Conservation (phyloP, 768 basidiomycete species). For the Tylopilus balloui region DNA sequence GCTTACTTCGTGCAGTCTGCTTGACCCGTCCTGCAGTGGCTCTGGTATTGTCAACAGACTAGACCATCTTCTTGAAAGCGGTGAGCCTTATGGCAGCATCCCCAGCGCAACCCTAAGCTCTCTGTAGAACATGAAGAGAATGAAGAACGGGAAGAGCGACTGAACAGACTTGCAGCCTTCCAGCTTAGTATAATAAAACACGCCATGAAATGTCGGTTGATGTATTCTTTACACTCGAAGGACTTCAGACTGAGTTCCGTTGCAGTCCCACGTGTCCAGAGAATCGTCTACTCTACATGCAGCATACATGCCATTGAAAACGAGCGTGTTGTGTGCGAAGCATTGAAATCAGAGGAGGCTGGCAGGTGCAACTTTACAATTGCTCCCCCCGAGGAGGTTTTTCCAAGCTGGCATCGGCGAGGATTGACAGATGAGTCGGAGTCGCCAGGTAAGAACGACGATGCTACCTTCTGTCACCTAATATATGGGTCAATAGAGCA, state of each 20-base stretch:
- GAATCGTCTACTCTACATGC: constrained; percentile 98
- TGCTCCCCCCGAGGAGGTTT: constrained; percentile 59
- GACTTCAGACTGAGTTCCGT: constrained; percentile 6
- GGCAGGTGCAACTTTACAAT: constrained; percentile 55
- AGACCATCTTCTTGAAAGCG: constrained; percentile 75
- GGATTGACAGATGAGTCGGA: constrained; percentile 67
- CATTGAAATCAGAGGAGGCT: constrained; percentile 71
- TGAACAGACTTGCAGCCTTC: constrained; percentile 81
- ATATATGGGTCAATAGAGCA: constrained; percentile 36
- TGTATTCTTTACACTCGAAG: constrained; percentile 19
- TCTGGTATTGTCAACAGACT: constrained; percentile 89
- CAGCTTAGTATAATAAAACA: constrained; percentile 90
- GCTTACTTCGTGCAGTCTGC: constrained; percentile 46
- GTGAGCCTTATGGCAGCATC: constrained; percentile 35
- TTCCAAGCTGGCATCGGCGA: constrained; percentile 81
- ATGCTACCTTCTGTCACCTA: neutral
- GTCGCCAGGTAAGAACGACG: constrained; percentile 39
- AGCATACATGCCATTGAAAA: constrained; percentile 90
- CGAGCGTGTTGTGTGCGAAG: constrained; percentile 80
- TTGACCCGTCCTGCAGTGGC: constrained; percentile 96
- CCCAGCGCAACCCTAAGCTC: constrained; percentile 2
- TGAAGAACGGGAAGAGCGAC: constrained; percentile 57
- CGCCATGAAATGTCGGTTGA: constrained; percentile 80
- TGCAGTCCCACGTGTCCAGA: constrained; percentile 68
- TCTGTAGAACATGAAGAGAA: constrained; percentile 53